phyloP scores from a whole-genome alignment of 2,329 filamentous ascomycete species.

The Drechmeria coniospora region DNA sequence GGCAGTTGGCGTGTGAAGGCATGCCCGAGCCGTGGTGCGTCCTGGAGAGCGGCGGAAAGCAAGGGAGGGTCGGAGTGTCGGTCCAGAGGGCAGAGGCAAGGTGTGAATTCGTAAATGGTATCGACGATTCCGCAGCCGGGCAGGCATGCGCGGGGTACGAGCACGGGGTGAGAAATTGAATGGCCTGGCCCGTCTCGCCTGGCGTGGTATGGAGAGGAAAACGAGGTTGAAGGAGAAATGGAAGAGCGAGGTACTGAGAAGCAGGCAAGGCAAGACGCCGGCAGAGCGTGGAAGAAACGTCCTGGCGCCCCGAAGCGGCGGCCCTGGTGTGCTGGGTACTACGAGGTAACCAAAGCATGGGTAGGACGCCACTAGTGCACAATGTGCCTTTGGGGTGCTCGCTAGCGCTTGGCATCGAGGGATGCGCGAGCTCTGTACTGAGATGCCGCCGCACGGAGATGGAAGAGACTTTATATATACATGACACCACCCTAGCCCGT shows the following conservation, averaged over 20 bases:
- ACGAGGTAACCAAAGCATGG: conserved; percentile 18
- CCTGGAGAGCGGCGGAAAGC: conserved; percentile 8
- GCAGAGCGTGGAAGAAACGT: conserved; percentile 24
- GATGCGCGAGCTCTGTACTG: conserved; percentile 1
- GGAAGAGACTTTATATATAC: conserved; percentile 16
- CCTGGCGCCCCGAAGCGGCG: conserved; percentile 20
- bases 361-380: conserved; percentile 19
- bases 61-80: conserved; percentile 7
- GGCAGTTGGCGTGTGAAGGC: conserved; percentile 12
- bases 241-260: conserved; percentile 9
- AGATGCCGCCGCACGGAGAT: conserved; percentile 4
- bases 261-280: conserved; percentile 15
- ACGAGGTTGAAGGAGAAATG: conserved; percentile 20
- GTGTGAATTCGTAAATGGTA: conserved; percentile 1
- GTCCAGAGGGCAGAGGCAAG: background rate
- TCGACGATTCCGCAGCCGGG: no score
- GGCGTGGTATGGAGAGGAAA: conserved; percentile 13
- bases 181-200: conserved; percentile 11
- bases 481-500: conserved; percentile 15
- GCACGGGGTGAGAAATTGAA: conserved; percentile 4
- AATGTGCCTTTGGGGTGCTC: conserved; percentile 12
- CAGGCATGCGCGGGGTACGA: background rate
- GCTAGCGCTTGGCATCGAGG: conserved; percentile 7
- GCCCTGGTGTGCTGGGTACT: conserved; percentile 18
- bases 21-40: conserved; percentile 10